phyloP scores from a whole-genome alignment of 257 asterid genomes.

The Pogostemon cablin region DNA sequence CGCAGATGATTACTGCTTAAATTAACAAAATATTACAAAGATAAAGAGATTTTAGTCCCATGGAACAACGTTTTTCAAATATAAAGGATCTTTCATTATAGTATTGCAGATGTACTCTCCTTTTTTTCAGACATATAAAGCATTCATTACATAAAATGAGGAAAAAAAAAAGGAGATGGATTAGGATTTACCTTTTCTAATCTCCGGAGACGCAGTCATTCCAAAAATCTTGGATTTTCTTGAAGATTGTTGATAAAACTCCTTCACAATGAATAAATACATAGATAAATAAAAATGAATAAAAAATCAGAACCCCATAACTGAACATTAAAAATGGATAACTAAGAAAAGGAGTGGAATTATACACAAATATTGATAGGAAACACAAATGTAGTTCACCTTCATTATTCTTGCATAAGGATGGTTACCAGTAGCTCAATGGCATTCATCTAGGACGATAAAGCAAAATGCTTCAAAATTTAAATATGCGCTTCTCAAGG shows the following conservation, averaged over 20 bases:
- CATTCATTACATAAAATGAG: background rate
- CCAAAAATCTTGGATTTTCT: conserved; percentile 75
- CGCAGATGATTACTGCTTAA: conserved; percentile 12
- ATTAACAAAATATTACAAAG: background rate
- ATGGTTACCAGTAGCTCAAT: conserved; percentile 80
- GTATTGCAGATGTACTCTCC: background rate
- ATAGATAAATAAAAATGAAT: background rate
- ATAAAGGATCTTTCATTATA: background rate
- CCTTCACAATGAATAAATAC: conserved; percentile 45
- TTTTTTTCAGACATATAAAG: background rate
- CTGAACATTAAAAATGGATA: conserved; percentile 3
- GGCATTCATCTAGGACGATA: conserved; percentile 81
- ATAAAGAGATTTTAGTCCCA: background rate
- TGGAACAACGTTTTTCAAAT: background rate
- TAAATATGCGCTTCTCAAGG: conserved; percentile 65
- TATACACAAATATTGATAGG: background rate
- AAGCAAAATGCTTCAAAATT: conserved; percentile 54
- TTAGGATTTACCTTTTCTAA: conserved; percentile 56
- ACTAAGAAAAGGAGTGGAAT: background rate
- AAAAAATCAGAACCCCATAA: background rate
- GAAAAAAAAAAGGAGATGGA: background rate
- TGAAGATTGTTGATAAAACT: conserved; percentile 57
- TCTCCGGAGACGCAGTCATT: conserved; percentile 68
- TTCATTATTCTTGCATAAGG: conserved; percentile 81
- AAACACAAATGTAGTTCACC: conserved; percentile 43